phyloP scores from a whole-genome alignment of 352 stramenopile species.

The Globisporangium camurandrum region DNA sequence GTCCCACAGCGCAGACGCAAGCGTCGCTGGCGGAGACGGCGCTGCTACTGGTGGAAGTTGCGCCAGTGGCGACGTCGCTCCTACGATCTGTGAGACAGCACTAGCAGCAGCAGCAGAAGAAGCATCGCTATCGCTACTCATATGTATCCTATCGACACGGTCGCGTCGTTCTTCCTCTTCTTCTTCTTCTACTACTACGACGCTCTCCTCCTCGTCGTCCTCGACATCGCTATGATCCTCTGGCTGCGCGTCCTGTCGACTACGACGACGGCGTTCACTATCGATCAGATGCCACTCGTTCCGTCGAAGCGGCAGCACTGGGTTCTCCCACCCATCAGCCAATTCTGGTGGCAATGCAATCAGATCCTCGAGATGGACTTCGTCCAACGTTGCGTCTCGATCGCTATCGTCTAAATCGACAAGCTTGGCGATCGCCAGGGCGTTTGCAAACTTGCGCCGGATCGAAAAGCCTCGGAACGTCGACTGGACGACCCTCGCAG shows the following conservation, averaged over 20 bases:
- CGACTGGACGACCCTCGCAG: slow-evolving; percentile 51
- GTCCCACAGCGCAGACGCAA: slow-evolving; percentile 49
- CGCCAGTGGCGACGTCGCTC: not conserved
- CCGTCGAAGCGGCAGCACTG: slow-evolving; percentile 19
- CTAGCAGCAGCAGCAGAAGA: too few relatives aligned
- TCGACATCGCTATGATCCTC: slow-evolving; percentile 8
- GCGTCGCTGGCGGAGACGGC: slow-evolving; percentile 22
- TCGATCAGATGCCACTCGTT: not conserved
- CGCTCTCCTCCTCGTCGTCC: not conserved
- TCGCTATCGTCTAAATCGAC: slow-evolving; percentile 17
- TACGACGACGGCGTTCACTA: not conserved
- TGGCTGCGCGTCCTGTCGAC: not conserved
- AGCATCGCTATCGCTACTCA: not conserved
- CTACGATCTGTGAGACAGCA: not conserved
- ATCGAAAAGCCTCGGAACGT: slow-evolving; percentile 65
- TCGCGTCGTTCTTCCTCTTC: not conserved
- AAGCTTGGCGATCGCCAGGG: slow-evolving; percentile 40
- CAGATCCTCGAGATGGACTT: slow-evolving; percentile 51
- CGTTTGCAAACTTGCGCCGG: slow-evolving; percentile 54
- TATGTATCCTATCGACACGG: too few relatives aligned
- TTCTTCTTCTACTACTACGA: slow-evolving; percentile 2
- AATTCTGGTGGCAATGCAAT: slow-evolving; percentile 50
- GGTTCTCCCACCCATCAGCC: slow-evolving; percentile 50
- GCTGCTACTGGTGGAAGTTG: not conserved
- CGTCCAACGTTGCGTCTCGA: slow-evolving; percentile 18